These are phyloP conservation scores for Polychaeton citri DNA, from an alignment of 2,329 filamentous ascomycete species.

Conservation along the genomic window DNA sequence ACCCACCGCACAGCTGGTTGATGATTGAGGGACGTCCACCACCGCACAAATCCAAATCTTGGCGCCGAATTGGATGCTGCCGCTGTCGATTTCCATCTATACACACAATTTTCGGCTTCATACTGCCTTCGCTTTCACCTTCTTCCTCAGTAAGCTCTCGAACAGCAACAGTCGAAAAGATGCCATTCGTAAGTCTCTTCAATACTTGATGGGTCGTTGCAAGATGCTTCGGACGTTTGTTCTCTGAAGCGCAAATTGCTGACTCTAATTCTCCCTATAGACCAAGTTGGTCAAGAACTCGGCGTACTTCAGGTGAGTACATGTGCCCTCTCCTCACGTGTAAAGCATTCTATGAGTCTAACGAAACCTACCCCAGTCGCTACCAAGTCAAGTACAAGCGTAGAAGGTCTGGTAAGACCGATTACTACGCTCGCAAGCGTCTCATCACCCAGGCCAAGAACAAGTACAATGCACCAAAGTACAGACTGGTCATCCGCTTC, in stretches of 20 bases:
- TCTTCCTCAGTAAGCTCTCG: no score
- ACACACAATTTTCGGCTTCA: not conserved
- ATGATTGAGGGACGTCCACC: no score
- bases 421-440: slow-evolving; percentile 99
- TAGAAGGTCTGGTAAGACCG: slow-evolving; percentile 91
- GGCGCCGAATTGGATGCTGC: not conserved
- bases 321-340: no score
- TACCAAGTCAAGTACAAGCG: slow-evolving; percentile 99
- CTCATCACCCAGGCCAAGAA: slow-evolving; percentile 99
- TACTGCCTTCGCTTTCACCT: not conserved
- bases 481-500: slow-evolving; percentile 87
- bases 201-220: slow-evolving; percentile 62
- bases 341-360: no score
- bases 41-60: not conserved
- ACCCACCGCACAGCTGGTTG: no score
- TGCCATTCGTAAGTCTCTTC: slow-evolving; percentile 34
- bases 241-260: slow-evolving; percentile 99
- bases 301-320: slow-evolving; percentile 93
- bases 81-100: not conserved
- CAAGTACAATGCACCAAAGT: slow-evolving; percentile 99
- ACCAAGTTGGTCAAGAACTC: slow-evolving; percentile 95
- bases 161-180: slow-evolving; percentile 17
- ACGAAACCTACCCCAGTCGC: slow-evolving; percentile 52
- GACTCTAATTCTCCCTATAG: slow-evolving; percentile 63
- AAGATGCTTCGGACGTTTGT: slow-evolving; percentile 89